A percentile compares a stretch with the other conserved stretches of the same genome.
phyloP scores from a whole-genome alignment of 1,139 yeast species.

The Kurtzmaniella quercitrusa region DNA sequence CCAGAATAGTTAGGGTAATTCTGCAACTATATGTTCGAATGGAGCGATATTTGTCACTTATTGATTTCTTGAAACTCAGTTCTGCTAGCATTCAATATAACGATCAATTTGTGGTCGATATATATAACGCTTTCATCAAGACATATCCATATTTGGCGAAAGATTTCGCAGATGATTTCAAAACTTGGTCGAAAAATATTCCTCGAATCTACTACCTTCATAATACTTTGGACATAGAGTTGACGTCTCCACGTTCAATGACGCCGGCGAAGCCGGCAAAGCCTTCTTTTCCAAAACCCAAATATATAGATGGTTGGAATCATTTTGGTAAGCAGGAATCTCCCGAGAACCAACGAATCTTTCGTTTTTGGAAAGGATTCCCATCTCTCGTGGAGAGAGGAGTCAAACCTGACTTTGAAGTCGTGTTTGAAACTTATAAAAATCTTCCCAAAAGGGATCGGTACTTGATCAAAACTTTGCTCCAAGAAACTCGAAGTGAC shows the following conservation, averaged over 20 bases:
- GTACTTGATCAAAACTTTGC: conserved; percentile 6
- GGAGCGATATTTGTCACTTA: conserved; percentile 24
- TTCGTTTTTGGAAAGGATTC: conserved; percentile 34
- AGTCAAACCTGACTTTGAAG: conserved; percentile 30
- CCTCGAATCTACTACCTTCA: background rate
- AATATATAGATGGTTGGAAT: conserved; percentile 18
- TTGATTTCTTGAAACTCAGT: conserved; percentile 20
- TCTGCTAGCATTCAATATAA: conserved; percentile 17
- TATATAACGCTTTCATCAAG: conserved; percentile 28
- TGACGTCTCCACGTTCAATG: background rate
- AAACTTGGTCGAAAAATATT: conserved; percentile 19
- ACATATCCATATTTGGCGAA: conserved; percentile 33
- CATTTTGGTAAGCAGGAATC: conserved; percentile 8
- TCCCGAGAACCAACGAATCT: conserved; percentile 24
- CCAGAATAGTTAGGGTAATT: conserved; percentile 18
- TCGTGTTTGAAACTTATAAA: conserved; percentile 31
- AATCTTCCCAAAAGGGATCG: conserved; percentile 13
- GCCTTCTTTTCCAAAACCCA: conserved; percentile 11
- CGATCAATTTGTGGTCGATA: conserved; percentile 18
- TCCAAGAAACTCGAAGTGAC: conserved; percentile 8
- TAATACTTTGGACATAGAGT: too few relatives aligned
- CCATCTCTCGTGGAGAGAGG: conserved; percentile 30
- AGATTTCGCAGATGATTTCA: conserved; percentile 20
- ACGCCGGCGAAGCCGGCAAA: background rate
- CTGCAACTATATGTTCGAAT: conserved; percentile 20